Evolutionary conservation across 352 stramenopile species (phyloP).

Genomic region (Pythium dissotocum): DNA sequence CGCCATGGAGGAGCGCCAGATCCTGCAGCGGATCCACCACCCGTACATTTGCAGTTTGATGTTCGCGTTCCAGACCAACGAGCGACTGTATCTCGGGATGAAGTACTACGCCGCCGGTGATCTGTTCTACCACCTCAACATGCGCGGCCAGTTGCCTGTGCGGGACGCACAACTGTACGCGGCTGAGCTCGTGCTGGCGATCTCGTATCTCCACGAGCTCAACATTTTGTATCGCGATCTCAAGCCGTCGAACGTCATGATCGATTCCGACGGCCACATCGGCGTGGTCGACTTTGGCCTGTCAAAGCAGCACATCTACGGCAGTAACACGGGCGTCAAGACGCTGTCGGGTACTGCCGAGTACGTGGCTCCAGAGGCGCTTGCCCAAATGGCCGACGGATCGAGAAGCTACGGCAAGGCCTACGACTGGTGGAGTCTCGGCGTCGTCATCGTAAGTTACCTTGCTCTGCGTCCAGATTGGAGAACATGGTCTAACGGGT

Average conservation of each 20-base stretch:
- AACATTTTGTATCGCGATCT: constrained; percentile 90
- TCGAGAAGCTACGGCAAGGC: constrained; percentile 86
- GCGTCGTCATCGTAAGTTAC: constrained; percentile 77
- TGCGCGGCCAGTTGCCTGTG: constrained; percentile 65
- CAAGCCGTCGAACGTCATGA: constrained; percentile 91
- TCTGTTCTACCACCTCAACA: constrained; percentile 88
- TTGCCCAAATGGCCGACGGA: constrained; percentile 78
- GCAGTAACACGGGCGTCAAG: constrained; percentile 83
- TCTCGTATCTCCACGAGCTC: constrained; percentile 88
- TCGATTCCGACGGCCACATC: constrained; percentile 87
- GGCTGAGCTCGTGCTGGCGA: constrained; percentile 85
- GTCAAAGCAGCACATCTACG: constrained; percentile 89
- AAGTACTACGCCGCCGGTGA: constrained; percentile 89
- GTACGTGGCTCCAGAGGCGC: constrained; percentile 84
- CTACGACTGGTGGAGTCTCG: constrained; percentile 91
- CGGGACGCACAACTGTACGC: constrained; percentile 75
- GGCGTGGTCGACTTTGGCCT: constrained; percentile 88
- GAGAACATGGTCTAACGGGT: background rate
- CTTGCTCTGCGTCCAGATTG: background rate
- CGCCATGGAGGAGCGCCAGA: constrained; percentile 88
- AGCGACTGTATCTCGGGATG: constrained; percentile 88
- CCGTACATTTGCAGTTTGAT: constrained; percentile 87
- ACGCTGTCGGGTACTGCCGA: constrained; percentile 85
- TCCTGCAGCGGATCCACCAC: constrained; percentile 87
- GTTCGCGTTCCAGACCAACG: constrained; percentile 89